phyloP scores from a whole-genome alignment of 1,284 basidiomycete species.

The Trichosporon coremiiforme region DNA sequence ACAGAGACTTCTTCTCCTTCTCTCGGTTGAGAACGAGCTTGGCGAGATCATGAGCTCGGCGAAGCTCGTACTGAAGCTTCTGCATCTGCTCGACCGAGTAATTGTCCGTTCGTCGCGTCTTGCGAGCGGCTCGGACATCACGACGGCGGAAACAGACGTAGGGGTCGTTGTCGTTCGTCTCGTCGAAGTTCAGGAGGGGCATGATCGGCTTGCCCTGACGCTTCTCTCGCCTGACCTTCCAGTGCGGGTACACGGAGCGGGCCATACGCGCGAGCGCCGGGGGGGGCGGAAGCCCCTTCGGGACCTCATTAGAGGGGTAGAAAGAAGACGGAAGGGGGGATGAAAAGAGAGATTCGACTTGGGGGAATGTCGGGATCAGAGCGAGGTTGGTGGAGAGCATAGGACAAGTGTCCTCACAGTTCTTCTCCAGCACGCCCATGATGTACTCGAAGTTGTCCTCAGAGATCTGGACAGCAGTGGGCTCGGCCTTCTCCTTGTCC shows the following conservation, averaged over 20 bases:
- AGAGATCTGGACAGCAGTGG: slow-evolving; percentile 60
- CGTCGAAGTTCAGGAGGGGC: slow-evolving; percentile 80
- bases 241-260: slow-evolving; percentile 73
- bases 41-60: slow-evolving; percentile 72
- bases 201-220: slow-evolving; percentile 77
- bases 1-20: slow-evolving; percentile 68
- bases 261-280: slow-evolving; percentile 66
- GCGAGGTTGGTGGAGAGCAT: slow-evolving; percentile 75
- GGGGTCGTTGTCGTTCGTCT: slow-evolving; percentile 90
- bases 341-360: slow-evolving; percentile 74
- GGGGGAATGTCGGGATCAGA: slow-evolving; percentile 70
- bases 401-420: slow-evolving; percentile 84
- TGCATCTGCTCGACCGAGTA: slow-evolving; percentile 84
- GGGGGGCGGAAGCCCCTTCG: slow-evolving; percentile 65
- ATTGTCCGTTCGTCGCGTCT: slow-evolving; percentile 87
- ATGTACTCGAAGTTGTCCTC: slow-evolving; percentile 94
- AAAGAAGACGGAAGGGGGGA: slow-evolving; percentile 62
- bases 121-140: slow-evolving; percentile 90
- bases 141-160: slow-evolving; percentile 97
- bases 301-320: slow-evolving; percentile 67
- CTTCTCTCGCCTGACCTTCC: slow-evolving; percentile 73
- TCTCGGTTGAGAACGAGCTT: slow-evolving; percentile 72
- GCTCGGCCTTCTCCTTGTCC: slow-evolving; percentile 60
- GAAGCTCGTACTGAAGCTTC: slow-evolving; percentile 76
- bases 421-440: slow-evolving; percentile 91